Percentiles rank a stretch among this genome's conserved stretches.
Conservation (phyloP, 371 early-diverging fungal species). For the Mucor irregularis region DNA sequence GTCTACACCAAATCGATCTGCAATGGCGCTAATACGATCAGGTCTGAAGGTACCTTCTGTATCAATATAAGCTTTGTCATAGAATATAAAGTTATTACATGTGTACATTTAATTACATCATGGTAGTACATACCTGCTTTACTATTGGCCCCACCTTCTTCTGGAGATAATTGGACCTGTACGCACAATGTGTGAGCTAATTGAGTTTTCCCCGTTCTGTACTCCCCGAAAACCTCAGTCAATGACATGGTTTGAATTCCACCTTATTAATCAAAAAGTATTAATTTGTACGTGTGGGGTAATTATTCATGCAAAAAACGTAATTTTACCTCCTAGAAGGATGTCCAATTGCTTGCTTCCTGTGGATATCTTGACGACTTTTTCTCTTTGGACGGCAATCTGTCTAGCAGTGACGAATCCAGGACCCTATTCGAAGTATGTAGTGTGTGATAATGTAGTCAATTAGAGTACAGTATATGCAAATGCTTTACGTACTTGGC, state of each 20-base stretch:
- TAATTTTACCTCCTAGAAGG: constrained; percentile 72
- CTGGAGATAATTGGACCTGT: constrained; percentile 66
- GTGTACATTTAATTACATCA: constrained; percentile 4
- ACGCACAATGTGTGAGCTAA: constrained; percentile 80
- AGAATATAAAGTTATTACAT: not conserved
- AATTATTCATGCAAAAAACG: not conserved
- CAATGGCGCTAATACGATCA: constrained; percentile 74
- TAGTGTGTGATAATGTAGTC: not conserved
- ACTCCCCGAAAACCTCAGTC: constrained; percentile 84
- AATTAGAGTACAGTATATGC: no score
- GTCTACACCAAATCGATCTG: constrained; percentile 76
- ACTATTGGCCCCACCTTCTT: constrained; percentile 69
- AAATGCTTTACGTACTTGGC: constrained; percentile 11
- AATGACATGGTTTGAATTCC: constrained; percentile 91
- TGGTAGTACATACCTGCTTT: constrained; percentile 47
- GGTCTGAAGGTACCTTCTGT: constrained; percentile 86
- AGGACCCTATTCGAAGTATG: constrained; percentile 19
- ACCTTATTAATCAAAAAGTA: constrained; percentile 58
- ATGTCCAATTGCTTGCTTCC: constrained; percentile 91
- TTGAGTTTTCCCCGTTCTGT: constrained; percentile 85
- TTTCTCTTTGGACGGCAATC: constrained; percentile 73
- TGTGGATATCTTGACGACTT: constrained; percentile 83
- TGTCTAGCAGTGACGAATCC: constrained; percentile 89
- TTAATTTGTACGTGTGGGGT: constrained; percentile 8
- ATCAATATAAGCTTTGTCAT: constrained; percentile 73